phyloP scores from a whole-genome alignment of 148 eudicot species.

The Oxyria digyna region DNA sequence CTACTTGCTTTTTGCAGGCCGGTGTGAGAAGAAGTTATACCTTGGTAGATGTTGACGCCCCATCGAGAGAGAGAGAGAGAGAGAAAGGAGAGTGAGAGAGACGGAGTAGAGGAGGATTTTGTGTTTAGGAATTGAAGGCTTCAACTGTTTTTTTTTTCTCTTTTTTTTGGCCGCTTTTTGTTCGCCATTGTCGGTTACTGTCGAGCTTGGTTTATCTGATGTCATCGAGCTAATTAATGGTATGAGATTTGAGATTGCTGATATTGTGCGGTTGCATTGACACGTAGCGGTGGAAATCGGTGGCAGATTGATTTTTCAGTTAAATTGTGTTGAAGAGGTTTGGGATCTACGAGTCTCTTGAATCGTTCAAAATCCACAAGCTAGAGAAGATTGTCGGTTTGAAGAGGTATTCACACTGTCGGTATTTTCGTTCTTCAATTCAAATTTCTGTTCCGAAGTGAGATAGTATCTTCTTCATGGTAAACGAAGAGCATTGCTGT shows the following conservation, averaged over 20 bases:
- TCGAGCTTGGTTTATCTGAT: background rate
- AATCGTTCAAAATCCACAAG: constrained; percentile 5
- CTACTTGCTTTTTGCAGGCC: constrained; percentile 8
- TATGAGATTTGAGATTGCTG: background rate
- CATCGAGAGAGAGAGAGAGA: constrained; percentile 7
- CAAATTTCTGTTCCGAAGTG: background rate
- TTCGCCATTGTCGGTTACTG: background rate
- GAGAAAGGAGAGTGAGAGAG: constrained; percentile 5
- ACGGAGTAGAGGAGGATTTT: background rate
- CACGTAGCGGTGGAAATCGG: background rate
- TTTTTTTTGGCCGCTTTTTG: background rate
- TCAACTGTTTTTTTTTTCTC: background rate
- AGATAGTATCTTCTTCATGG: background rate
- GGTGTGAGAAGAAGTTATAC: background rate
- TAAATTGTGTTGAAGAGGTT: background rate
- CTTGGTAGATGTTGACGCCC: constrained; percentile 16
- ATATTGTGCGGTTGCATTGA: background rate
- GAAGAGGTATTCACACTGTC: constrained; percentile 2
- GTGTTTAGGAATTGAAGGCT: background rate
- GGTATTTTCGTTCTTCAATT: background rate
- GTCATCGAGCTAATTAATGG: background rate
- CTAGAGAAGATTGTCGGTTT: constrained; percentile 1
- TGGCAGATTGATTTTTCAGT: background rate
- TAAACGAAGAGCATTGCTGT: constrained; percentile 3
- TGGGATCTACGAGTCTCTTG: constrained; percentile 2